Percentiles rank a stretch among this genome's conserved stretches.
These are phyloP conservation scores for Neofusicoccum ribis DNA, from an alignment of 2,329 filamentous ascomycete genomes.

Conservation along the genomic window DNA sequence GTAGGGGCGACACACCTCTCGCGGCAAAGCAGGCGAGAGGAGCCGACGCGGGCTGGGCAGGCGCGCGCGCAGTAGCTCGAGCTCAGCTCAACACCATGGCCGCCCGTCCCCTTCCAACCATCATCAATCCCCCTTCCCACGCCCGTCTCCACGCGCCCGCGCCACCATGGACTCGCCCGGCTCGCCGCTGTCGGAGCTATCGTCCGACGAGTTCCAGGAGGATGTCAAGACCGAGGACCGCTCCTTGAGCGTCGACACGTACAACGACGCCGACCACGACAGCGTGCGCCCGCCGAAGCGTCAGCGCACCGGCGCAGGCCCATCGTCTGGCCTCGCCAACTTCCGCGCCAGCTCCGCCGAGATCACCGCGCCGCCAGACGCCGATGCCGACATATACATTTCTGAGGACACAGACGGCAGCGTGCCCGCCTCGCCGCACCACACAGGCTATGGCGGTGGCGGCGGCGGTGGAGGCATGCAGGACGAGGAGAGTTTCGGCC, in stretches of 20 bases:
- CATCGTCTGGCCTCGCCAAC: conserved; percentile 16
- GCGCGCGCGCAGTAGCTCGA: conserved; percentile 8
- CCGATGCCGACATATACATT: conserved; percentile 62
- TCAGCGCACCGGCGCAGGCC: conserved; percentile 34
- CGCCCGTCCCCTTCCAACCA: conserved; percentile 11
- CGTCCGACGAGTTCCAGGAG: conserved; percentile 63
- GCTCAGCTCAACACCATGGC: conserved; percentile 17
- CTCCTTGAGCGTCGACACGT: conserved; percentile 47
- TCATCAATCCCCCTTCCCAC: conserved; percentile 10
- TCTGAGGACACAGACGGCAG: conserved; percentile 87
- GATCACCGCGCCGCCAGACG: conserved; percentile 23
- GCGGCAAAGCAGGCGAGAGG: neutral
- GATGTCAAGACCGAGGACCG: conserved; percentile 51
- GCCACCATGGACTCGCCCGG: conserved; percentile 54
- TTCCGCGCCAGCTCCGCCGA: conserved; percentile 29
- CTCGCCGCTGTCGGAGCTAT: conserved; percentile 65
- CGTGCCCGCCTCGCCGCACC: conserved; percentile 58
- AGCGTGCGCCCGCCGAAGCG: conserved; percentile 37
- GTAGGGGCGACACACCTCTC: neutral
- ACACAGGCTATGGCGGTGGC: conserved; percentile 42
- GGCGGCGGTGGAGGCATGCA: conserved; percentile 26
- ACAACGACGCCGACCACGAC: conserved; percentile 35
- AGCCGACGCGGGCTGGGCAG: neutral
- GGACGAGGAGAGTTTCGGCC: conserved; percentile 22
- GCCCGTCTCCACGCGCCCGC: neutral